A percentile compares a stretch with the other conserved stretches of the same genome.
Conservation (phyloP, 2,329 filamentous ascomycete species). For the Bertia moriformis region DNA sequence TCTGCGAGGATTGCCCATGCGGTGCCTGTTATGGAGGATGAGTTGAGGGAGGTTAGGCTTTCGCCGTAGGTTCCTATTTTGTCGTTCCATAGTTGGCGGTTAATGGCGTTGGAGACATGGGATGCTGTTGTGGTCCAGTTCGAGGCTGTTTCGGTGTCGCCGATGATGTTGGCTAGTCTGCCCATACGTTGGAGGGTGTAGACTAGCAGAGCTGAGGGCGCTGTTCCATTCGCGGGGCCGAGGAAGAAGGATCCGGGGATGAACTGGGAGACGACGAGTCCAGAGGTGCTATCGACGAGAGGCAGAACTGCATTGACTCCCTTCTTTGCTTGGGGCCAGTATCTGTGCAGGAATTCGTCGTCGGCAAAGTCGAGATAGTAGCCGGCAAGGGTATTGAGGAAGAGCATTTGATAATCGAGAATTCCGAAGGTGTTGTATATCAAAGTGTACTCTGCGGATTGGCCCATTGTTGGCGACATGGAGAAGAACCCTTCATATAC, state of each 20-base stretch:
- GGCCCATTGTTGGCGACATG: conserved; percentile 5
- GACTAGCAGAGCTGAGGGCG: background rate
- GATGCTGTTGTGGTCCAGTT: conserved; percentile 1
- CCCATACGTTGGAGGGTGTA: background rate
- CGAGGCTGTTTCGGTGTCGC: background rate
- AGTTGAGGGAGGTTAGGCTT: conserved; percentile 1
- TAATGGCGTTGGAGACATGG: conserved; percentile 4
- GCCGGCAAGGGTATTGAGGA: background rate
- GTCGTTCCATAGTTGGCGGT: conserved; percentile 8
- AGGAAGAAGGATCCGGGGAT: background rate
- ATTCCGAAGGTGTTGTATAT: background rate
- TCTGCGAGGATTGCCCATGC: conserved; percentile 9
- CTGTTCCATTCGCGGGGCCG: background rate
- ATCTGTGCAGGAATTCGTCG: background rate
- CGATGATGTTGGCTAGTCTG: conserved; percentile 1
- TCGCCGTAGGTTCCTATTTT: conserved; percentile 5
- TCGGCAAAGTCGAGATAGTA: background rate
- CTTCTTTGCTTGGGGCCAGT: background rate
- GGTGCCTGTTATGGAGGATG: conserved; percentile 5
- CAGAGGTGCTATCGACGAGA: background rate
- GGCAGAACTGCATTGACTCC: background rate
- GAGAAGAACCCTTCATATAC: conserved; percentile 5
- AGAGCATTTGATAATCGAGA: background rate
- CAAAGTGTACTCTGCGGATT: conserved; percentile 2
- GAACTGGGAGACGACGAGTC: background rate